These are phyloP conservation scores for Pichia nanzhaoensis DNA, from an alignment of 805 yeast genomes.

Conservation along the genomic window DNA sequence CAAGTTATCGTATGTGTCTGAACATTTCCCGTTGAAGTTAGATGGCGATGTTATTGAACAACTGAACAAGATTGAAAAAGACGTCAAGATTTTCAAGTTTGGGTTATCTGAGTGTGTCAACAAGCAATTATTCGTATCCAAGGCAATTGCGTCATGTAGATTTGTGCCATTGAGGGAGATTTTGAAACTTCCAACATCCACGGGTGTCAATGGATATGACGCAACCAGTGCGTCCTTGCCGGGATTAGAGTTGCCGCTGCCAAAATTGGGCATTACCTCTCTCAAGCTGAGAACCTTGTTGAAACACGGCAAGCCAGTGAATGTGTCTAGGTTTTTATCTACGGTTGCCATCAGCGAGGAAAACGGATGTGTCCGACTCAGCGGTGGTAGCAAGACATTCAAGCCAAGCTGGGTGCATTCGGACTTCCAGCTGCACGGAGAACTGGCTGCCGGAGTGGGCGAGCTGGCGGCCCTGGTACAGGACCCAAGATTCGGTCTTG, in stretches of 20 bases:
- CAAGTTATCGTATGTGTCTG: constrained; percentile 68
- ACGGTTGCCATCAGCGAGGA: constrained; percentile 56
- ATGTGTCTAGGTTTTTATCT: constrained; percentile 71
- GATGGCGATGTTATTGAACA: constrained; percentile 30
- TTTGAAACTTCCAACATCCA: constrained; percentile 55
- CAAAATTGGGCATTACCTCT: constrained; percentile 65
- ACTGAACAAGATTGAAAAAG: constrained; percentile 42
- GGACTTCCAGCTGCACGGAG: constrained; percentile 51
- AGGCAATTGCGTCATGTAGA: constrained; percentile 65
- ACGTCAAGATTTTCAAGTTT: constrained; percentile 55
- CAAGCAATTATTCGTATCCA: constrained; percentile 68
- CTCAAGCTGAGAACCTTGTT: constrained; percentile 58
- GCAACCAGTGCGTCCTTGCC: constrained; percentile 58
- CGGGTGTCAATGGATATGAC: constrained; percentile 62
- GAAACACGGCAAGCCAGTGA: constrained; percentile 45
- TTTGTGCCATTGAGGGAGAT: constrained; percentile 66
- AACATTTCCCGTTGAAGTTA: constrained; percentile 50
- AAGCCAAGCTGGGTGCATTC: constrained; percentile 89
- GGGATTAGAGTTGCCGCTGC: constrained; percentile 71
- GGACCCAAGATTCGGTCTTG: constrained; percentile 65
- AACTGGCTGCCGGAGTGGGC: constrained; percentile 38
- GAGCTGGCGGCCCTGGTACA: constrained; percentile 54
- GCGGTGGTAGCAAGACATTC: constrained; percentile 68
- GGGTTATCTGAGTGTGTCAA: constrained; percentile 78
- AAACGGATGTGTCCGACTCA: constrained; percentile 62